Base-by-base conservation (phyloP, 108 stramenopile genomes). In the Nitzschia palea region DNA sequence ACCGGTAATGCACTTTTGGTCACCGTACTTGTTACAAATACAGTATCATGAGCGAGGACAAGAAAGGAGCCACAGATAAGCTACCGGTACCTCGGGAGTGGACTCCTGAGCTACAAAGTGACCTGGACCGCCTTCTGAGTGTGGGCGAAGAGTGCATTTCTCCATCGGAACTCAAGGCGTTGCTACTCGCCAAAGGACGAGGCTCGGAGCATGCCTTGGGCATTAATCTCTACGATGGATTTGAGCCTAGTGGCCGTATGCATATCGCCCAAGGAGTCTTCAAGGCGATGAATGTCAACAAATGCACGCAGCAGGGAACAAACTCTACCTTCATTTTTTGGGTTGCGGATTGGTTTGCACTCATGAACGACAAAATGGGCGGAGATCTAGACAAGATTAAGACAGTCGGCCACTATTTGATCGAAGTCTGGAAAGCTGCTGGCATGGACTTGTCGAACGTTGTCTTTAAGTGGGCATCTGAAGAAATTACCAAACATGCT, bases 331-430 rank as follows among this genome's bases (percentile, higher is more conserved):
- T 99, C 73, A 86, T 94, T 75, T 99, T 99, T 72, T 99, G 99
- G 99, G 98, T 99, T 3, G 99, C 99, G 8, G 99, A 99, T 71
- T 99, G 99, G 99, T 99, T 99, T 70, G 99, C 99, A 17, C 87
- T 98, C 40, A 96, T 99, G 94, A 99, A 99, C 71, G 98, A 99
- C 83, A 99, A 99, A 72, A 96, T 99, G 96, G 97, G 96, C 22
- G 97, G 97, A n/a, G 97, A 97, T 68, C 61, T 97, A 56, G 84
- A 84, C 44, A 97, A 97, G 72, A 93, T 97, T 65, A 80, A 86
- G 56, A 88, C 83, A 15, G 98, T 99, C 15, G 99, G 99, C 44
- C 65, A 95, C 60, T 99, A 99, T 76, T 79, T 99, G 55, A 97
- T 98, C 47, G 97, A 99, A 75, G 98, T 99, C 33, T 99, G 99